Evolutionary conservation across 805 yeast genomes (phyloP), one percentile per base, ranked within the genome.

Genomic region (Wickerhamomyces mucosus): DNA sequence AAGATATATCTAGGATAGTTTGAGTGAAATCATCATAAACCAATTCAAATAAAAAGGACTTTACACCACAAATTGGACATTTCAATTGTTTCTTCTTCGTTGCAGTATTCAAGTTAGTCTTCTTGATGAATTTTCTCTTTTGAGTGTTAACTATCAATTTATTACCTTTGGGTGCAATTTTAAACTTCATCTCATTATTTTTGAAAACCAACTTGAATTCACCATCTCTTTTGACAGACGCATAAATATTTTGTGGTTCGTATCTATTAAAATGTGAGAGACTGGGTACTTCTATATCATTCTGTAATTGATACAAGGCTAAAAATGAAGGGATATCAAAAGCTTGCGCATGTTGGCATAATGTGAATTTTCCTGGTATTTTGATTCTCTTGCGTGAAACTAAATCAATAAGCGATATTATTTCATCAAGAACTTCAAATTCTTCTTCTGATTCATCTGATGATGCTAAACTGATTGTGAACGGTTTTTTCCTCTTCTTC

Each of bases 21-120:
- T 25, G 25, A 41, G 42, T 41, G 30, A 41, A 45, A 26, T 45
- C 50, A 26, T 45, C 50, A 25, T 33, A 37, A 3, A 41, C 31
- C 27, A 45, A 26, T 8, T 43, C 48, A 9, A 33, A 26, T 4
- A 39, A 27, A 3, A 4, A 5, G 23, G 41, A 43, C 11, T 18
- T 16, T 6, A 36, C 18, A 26, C 37, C 29, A 32, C 50, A 45
- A 16, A 45, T 27, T 2, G 50, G 48, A 26, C 50, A 45, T 31
- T 19, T 33, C 16, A 31, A 24, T 5, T 12, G 12, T 11, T 31
- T 33, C 18, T 34, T 21, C 33, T 35, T 42, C 21, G 21, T 31
- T 4, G 43, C 35, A 32, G 40, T 18, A 15, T 37, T 38, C 26
- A 40, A 18, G 3, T 29, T 15, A 7, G 33, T 26, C 7, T 16